Evolutionary conservation across 2,329 filamentous ascomycete genomes (phyloP), one percentile per base, ranked within the genome.

Genomic region (Teratosphaeria nubilosa): DNA sequence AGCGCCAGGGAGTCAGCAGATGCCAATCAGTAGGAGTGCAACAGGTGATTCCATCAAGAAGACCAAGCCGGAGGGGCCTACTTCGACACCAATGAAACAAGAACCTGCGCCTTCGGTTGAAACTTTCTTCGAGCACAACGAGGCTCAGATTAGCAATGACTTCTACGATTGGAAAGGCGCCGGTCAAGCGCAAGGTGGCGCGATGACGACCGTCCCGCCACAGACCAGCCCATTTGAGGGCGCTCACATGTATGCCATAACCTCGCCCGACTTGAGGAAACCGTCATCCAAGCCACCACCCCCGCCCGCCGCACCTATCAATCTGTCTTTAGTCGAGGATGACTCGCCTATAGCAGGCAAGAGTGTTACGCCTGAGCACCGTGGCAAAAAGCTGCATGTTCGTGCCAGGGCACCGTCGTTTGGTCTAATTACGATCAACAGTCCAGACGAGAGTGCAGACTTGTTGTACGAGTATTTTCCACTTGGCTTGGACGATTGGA

Each of bases 401-500:
- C 75, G 75, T 7, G 68, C 73, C 4, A 68, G 76, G 5, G 71
- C 74, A 4, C 76, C 76, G 1, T 77, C 75, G 0, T 78, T 78
- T 59, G 74, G 74, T 0, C 69, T 78, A 50, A 76, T 77, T 34
- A 70, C 77, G 1, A 79, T 78, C 64, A 80, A 82, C 69, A 86
- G 86, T 69, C 80, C 88, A 34, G 75, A 85, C 63, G 90, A 95
- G 66, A 87, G 86, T 65, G 86, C 86, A 0, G 91, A 96, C 73
- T 77, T 91, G 63, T 77, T 96, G 20, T 96, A 96, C 70, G 91
- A 97, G 74, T 96, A 97, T 70, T 96, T 97, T 63, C 91, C 91
- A 0, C 78, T 97, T 16, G 91, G 87, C 54, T 76, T 96, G 59
- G 91, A 96, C 71, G 91, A 96, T 69, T 96, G 88, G 88, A 90